These are phyloP conservation scores for Pyrus communis DNA, from an alignment of 306 rosid species.

Conservation along the genomic window DNA sequence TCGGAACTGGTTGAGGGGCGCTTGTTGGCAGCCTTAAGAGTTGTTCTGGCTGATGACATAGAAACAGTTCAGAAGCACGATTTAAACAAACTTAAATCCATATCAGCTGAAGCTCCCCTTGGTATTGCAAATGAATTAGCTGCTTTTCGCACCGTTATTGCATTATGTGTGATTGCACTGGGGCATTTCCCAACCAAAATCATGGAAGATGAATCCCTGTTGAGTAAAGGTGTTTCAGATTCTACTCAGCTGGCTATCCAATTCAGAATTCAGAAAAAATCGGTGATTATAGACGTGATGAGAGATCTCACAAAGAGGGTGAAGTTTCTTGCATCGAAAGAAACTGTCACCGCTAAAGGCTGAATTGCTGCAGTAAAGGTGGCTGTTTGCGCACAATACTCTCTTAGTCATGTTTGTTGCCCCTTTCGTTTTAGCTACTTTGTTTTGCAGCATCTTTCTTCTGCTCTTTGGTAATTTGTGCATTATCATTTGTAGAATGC, in stretches of 20 bases:
- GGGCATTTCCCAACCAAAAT: conserved; percentile 87
- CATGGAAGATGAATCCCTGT: conserved; percentile 69
- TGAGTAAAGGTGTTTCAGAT: conserved; percentile 50
- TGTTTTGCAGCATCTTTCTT: not conserved
- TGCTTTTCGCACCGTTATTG: conserved; percentile 61
- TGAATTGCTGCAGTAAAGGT: conserved; percentile 8
- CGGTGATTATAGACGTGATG: conserved; percentile 61
- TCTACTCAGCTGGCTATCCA: conserved; percentile 63
- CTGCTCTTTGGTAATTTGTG: not conserved
- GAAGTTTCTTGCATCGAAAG: conserved; percentile 57
- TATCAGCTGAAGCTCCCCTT: conserved; percentile 73
- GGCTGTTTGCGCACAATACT: not conserved
- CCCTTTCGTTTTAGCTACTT: not conserved
- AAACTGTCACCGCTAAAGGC: conserved; percentile 31
- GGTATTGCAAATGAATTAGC: conserved; percentile 70
- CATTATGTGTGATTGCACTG: conserved; percentile 76
- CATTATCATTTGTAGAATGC: not conserved
- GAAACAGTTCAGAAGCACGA: conserved; percentile 50
- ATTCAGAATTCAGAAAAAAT: conserved; percentile 83
- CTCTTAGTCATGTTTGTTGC: not conserved
- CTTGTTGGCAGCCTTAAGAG: conserved; percentile 79
- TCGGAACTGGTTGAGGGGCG: conserved; percentile 68
- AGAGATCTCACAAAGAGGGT: conserved; percentile 71
- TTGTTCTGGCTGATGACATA: conserved; percentile 41
- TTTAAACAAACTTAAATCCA: conserved; percentile 51